Evolutionary conservation across 1,284 basidiomycete genomes (phyloP), one percentile per base, ranked within the genome.

Genomic region (Ustilago sp.): DNA sequence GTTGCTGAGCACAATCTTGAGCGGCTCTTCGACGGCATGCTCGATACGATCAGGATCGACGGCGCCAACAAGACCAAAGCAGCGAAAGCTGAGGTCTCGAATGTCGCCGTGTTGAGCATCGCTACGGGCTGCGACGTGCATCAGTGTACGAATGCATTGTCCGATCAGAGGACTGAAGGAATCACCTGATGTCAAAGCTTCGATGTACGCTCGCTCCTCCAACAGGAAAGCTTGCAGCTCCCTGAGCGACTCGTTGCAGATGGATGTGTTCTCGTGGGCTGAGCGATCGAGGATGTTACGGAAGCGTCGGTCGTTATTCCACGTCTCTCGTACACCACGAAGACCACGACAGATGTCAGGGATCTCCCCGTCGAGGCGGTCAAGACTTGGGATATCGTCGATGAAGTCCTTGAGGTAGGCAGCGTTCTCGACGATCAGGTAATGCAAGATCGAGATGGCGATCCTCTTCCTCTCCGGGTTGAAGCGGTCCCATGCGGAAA

Each of bases 31-130:
- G 43, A 89, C 85, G 6, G 87, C 87, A 47, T 93, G 88, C 73
- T 94, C 92, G 83, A 94, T 92, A 63, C 97, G 90, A 88, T 99
- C 97, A 0, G 97, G 95, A 87, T 99, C 97, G 19, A 97, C 90
- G 1, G 97, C 97, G 7, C 97, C 97, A 5, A 99, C 87, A n/a
- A 94, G 90, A 1, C 96, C 95, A 58, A 99, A 91, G 85, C 94
- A 98, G 83, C 97, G 93, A 82, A 93, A 95, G 90, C 43, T 95
- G 31, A 85, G 59, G 36, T 79, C 74, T 83, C 7, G 89, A 83
- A 63, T 94, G 91, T 75, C 74, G n/a, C 62, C 62, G 35, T 86
- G 84, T 28, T 81, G 72, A 3, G 90, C 90, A 7, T 90, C 92
- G 59, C 94, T 93, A 13, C 93, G 90, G 52, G 91, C 91, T 0